Evolutionary conservation across 2,329 filamentous ascomycete species (phyloP).

Genomic region (Aureobasidium sp.): DNA sequence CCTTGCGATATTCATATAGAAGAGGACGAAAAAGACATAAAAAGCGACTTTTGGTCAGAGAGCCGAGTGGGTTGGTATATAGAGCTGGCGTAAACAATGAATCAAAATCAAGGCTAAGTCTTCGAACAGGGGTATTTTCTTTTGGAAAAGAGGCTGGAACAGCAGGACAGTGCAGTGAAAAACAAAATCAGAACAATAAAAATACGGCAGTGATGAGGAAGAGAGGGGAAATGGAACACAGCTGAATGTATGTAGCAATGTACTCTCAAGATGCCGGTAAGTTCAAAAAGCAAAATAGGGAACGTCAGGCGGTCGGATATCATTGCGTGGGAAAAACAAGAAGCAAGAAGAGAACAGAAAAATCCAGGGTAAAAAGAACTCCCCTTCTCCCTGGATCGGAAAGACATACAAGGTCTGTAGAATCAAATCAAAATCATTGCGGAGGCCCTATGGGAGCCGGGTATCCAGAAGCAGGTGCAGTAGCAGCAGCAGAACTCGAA

Average conservation of each 20-base stretch:
- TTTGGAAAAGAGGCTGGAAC: constrained; percentile 7
- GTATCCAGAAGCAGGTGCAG: constrained; percentile 28
- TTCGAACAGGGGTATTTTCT: constrained; percentile 5
- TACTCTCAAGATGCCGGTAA: constrained; percentile 1
- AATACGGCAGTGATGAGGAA: constrained; percentile 12
- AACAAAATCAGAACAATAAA: constrained; percentile 13
- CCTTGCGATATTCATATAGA: background rate
- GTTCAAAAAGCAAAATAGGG: constrained; percentile 4
- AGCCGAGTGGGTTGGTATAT: constrained; percentile 10
- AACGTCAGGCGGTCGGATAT: constrained; percentile 12
- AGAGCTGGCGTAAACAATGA: constrained; percentile 6
- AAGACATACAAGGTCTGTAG: constrained; percentile 10
- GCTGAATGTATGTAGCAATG: background rate
- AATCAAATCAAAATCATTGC: constrained; percentile 23
- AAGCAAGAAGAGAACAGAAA: constrained; percentile 3
- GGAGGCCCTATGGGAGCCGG: constrained; percentile 31
- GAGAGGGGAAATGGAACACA: background rate
- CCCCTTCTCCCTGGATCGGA: background rate
- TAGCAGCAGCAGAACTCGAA: constrained; percentile 16
- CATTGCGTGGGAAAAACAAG: background rate
- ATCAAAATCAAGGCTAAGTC: constrained; percentile 11
- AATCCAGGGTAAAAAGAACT: background rate
- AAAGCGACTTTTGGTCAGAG: constrained; percentile 4
- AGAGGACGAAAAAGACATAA: background rate
- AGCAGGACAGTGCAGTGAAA: constrained; percentile 3